Evolutionary conservation across 2,329 filamentous ascomycete species (phyloP).

Genomic region (Hypoxylon sp.): DNA sequence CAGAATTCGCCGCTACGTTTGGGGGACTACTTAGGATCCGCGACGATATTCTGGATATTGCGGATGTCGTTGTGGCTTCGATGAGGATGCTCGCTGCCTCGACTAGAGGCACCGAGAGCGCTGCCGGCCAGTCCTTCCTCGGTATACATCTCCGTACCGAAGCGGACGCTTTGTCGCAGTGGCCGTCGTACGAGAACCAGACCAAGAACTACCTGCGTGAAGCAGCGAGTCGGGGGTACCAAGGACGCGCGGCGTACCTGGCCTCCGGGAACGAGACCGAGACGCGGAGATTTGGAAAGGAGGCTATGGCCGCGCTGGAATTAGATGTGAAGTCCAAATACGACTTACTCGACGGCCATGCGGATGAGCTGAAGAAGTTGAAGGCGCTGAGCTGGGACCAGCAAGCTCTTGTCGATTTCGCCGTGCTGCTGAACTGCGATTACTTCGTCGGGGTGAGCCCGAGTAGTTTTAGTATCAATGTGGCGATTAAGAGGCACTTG

Average conservation of each 20-base stretch:
- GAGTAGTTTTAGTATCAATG: constrained; percentile 63
- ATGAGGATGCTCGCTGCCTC: constrained; percentile 45
- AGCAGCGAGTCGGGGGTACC: constrained; percentile 51
- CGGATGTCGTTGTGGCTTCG: constrained; percentile 36
- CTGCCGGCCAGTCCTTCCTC: constrained; percentile 46
- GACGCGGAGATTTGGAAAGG: constrained; percentile 52
- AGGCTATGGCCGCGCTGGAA: constrained; percentile 48
- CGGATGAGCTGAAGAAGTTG: constrained; percentile 48
- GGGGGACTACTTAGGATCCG: constrained; percentile 60
- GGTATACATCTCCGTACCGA: constrained; percentile 63
- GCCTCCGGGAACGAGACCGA: constrained; percentile 61
- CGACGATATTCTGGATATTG: constrained; percentile 50
- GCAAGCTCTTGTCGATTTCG: constrained; percentile 59
- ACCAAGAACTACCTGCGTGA: constrained; percentile 55
- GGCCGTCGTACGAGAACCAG: constrained; percentile 60
- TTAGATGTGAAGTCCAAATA: constrained; percentile 56
- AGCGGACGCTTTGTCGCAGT: constrained; percentile 58
- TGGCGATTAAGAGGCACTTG: constrained; percentile 61
- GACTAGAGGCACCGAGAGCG: constrained; percentile 32
- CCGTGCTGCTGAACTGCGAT: constrained; percentile 55
- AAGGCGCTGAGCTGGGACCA: constrained; percentile 58
- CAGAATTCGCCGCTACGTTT: constrained; percentile 60
- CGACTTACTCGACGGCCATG: constrained; percentile 50
- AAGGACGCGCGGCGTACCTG: constrained; percentile 56
- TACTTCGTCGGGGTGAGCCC: constrained; percentile 61